Base-by-base conservation (phyloP, 305 asterid genomes). In the Andrographis paniculata region DNA sequence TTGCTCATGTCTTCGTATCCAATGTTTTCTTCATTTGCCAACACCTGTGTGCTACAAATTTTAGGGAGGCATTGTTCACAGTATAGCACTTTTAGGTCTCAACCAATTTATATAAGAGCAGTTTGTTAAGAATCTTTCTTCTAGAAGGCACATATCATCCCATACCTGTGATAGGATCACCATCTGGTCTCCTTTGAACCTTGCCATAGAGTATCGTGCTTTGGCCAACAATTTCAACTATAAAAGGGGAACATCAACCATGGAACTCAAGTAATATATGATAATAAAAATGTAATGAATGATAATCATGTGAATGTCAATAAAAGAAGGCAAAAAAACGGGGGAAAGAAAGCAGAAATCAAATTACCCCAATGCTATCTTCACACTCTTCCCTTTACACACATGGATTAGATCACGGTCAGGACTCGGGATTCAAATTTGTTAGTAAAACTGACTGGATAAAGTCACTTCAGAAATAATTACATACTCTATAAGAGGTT, bases 1-100 rank as follows among this genome's bases (percentile, higher is more conserved):
- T 87, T 91, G 79, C 93, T 75, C 85, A 91, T 82, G 54, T 86
- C 94, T 72, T 91, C 99, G 30, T 91, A 87, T 45, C 99, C 95
- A 17, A 91, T 79, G 73, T 91, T 91, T 37, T 66, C 99, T 72
- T 91, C 99, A 59, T 87, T 79, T 48, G 99, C 94, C 50, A 91
- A 65, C 56, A 91, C 99, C 98, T 89, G 73, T 30, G 53, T 1
- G 17, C 42, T 31, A 31, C 37, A 31, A 1, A 31, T 3, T 31
- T 31, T 31, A 3, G 4, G 1, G 14, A 3, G 37, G 2, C 30
- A 4, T 8, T 8, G 4, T 24, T 24, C n/a, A 24, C 8, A 24
- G 30, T 3, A 24, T 24, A 24, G 30, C 8, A 24, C 30, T 24
- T 24, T 24, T 4, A n/a, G n/a, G n/a, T n/a, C n/a, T n/a, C n/a